These are phyloP conservation scores for Sporobolomyces roseus DNA, from an alignment of 768 basidiomycete genomes.

Conservation along the genomic window DNA sequence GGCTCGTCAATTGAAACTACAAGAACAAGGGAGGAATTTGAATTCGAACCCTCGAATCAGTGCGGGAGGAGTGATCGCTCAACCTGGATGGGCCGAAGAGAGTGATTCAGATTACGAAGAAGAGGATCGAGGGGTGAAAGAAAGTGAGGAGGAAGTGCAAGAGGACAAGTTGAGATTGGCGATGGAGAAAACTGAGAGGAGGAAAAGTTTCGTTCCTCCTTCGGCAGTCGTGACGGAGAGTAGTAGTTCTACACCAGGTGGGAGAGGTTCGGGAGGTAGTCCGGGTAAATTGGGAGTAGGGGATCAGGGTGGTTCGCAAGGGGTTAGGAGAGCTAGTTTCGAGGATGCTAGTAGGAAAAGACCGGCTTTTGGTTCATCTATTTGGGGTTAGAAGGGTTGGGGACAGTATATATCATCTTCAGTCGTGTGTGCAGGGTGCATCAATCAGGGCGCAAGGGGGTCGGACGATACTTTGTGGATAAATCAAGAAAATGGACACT, in stretches of 20 bases:
- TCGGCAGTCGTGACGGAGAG: not conserved
- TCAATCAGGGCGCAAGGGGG: too few species aligned
- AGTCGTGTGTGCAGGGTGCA: too few species aligned
- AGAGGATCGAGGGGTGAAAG: not conserved
- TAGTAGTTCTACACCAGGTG: not conserved
- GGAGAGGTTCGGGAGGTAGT: not conserved
- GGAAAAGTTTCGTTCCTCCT: constrained; percentile 6
- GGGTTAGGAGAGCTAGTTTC: constrained; percentile 14
- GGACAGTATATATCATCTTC: not conserved
- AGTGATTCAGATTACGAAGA: not conserved
- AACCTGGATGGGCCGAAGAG: constrained; percentile 17
- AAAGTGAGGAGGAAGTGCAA: not conserved
- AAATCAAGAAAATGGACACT: too few species aligned
- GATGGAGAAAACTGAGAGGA: not conserved
- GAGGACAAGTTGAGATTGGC: not conserved
- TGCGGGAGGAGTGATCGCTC: constrained; percentile 7
- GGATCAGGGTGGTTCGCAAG: not conserved
- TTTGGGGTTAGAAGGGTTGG: constrained; percentile 19
- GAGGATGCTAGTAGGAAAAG: not conserved
- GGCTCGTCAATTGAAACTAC: not conserved
- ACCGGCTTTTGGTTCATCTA: constrained; percentile 21
- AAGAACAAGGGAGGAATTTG: not conserved
- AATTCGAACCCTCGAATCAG: not conserved
- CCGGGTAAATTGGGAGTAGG: constrained; percentile 10
- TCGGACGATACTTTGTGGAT: too few species aligned